A percentile compares a stretch with the other conserved stretches of the same genome.
Conservation (phyloP, 176 grass and related monocot species). For the Pharus latifolius region DNA sequence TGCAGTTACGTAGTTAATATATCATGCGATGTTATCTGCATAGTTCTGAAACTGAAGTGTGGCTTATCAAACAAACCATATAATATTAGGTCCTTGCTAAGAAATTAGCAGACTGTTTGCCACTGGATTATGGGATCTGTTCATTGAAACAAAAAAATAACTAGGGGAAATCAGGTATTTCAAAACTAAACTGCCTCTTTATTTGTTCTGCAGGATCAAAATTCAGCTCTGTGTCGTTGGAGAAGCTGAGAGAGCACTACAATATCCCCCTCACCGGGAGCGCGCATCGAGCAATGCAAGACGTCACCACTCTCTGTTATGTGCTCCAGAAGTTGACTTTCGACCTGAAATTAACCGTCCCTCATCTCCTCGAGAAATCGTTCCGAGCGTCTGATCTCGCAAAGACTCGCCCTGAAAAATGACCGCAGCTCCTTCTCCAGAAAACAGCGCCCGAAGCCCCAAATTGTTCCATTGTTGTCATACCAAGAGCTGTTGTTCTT, state of each 20-base stretch:
- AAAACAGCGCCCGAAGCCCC: background rate
- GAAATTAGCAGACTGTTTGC: background rate
- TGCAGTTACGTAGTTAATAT: background rate
- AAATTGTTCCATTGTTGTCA: slow-evolving; percentile 15
- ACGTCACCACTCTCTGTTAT: slow-evolving; percentile 54
- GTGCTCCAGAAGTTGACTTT: slow-evolving; percentile 66
- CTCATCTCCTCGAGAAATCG: slow-evolving; percentile 44
- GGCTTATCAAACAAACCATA: background rate
- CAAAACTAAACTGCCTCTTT: slow-evolving; percentile 4
- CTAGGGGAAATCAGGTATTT: background rate
- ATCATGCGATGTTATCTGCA: background rate
- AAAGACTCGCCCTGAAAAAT: slow-evolving; percentile 10
- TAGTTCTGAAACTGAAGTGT: background rate
- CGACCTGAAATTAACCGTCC: slow-evolving; percentile 64
- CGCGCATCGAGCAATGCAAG: slow-evolving; percentile 59
- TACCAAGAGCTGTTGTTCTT: slow-evolving; percentile 17
- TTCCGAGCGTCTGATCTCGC: slow-evolving; percentile 34
- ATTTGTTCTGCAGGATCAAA: slow-evolving; percentile 43
- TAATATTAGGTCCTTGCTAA: background rate
- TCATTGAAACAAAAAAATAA: background rate
- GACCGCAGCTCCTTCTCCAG: background rate
- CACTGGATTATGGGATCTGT: background rate
- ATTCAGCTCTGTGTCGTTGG: slow-evolving; percentile 34
- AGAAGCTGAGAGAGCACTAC: slow-evolving; percentile 38
- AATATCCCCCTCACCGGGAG: slow-evolving; percentile 35